phyloP scores from a whole-genome alignment of 768 basidiomycete species.

The Mycena filopes region DNA sequence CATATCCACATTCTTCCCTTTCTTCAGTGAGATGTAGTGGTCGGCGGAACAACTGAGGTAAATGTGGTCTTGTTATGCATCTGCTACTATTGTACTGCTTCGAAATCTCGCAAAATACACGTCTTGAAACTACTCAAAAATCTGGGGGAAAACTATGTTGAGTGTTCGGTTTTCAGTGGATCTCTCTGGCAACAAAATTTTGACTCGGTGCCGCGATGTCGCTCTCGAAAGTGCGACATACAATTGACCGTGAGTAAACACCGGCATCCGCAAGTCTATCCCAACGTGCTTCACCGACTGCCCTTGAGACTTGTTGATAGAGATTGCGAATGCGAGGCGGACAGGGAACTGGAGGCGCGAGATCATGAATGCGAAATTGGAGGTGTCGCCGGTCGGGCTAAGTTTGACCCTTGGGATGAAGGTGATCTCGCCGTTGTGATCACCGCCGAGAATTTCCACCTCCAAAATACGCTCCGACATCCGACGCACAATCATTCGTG shows the following conservation, averaged over 20 bases:
- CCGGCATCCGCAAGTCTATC: background rate
- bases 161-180: background rate
- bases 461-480: slow-evolving; percentile 6
- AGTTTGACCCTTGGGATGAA: slow-evolving; percentile 8
- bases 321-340: slow-evolving; percentile 4
- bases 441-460: background rate
- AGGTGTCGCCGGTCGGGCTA: background rate
- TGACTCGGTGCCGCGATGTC: background rate
- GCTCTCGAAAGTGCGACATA: slow-evolving; percentile 8
- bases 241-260: slow-evolving; percentile 3
- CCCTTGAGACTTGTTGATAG: slow-evolving; percentile 8
- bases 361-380: background rate
- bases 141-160: slow-evolving; percentile 4
- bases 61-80: background rate
- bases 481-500: background rate
- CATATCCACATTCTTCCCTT: too few relatives aligned
- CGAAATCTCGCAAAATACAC: too few relatives aligned
- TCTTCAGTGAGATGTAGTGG: too few relatives aligned
- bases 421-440: slow-evolving; percentile 3
- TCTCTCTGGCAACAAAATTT: background rate
- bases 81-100: background rate
- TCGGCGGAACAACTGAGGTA: too few relatives aligned
- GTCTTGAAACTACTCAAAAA: background rate
- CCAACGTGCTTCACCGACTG: slow-evolving; percentile 4
- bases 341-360: slow-evolving; percentile 11